A percentile compares a stretch with the other conserved stretches of the same genome.
phyloP scores from a whole-genome alignment of 495 filamentous ascomycete genomes.

The Rusavskia elegans region DNA sequence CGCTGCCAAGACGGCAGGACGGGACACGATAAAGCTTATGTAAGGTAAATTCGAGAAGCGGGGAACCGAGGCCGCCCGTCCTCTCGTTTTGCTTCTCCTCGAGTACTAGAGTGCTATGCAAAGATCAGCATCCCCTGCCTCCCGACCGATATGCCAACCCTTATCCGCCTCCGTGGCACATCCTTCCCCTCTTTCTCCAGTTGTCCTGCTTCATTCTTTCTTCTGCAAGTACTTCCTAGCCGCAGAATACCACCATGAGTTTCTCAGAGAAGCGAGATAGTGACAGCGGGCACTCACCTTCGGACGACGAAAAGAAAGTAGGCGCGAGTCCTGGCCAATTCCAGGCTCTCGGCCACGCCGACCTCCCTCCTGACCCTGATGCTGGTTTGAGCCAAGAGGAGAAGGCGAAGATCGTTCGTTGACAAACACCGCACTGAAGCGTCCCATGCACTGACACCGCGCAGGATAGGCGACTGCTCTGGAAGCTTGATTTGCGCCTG shows the following conservation, averaged over 20 bases:
- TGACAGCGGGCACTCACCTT: conserved; percentile 10
- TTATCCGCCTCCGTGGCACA: neutral
- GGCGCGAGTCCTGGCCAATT: conserved; percentile 3
- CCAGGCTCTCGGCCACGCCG: conserved; percentile 3
- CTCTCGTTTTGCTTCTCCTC: too few relatives aligned
- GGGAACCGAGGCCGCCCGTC: too few relatives aligned
- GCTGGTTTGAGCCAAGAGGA: conserved; percentile 51
- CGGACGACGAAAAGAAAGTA: conserved; percentile 13
- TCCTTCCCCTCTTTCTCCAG: neutral
- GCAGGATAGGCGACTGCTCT: conserved; percentile 50
- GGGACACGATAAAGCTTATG: too few relatives aligned
- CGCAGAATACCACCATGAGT: neutral
- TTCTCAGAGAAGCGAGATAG: neutral
- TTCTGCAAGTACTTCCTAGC: neutral
- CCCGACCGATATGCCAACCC: neutral
- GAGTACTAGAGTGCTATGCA: too few relatives aligned
- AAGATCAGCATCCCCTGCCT: too few relatives aligned
- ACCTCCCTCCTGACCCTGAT: conserved; percentile 43
- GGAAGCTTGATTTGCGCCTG: conserved; percentile 53
- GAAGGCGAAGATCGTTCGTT: conserved; percentile 41
- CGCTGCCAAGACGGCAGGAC: too few relatives aligned
- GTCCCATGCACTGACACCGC: neutral
- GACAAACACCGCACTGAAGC: neutral
- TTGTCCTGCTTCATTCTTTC: neutral
- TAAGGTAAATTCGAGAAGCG: too few relatives aligned